Percentiles rank a stretch among this genome's conserved stretches.
Conservation (phyloP, 345 rosid genomes). For the Citrus maxima region DNA sequence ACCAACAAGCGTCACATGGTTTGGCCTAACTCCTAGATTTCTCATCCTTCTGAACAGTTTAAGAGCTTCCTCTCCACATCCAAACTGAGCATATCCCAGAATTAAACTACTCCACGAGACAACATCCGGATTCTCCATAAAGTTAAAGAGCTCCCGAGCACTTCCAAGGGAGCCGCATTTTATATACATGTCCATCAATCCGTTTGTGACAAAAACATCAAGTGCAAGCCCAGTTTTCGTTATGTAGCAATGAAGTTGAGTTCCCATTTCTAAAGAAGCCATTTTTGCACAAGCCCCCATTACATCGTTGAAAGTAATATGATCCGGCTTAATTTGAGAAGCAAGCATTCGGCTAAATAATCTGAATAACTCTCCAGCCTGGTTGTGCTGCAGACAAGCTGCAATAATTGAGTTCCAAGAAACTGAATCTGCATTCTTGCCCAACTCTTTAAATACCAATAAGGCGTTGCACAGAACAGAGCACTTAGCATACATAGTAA, state of each 20-base stretch:
- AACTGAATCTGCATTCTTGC: slow-evolving; percentile 40
- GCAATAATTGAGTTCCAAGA: slow-evolving; percentile 57
- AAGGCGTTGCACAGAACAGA: slow-evolving; percentile 28
- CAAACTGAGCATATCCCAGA: slow-evolving; percentile 76
- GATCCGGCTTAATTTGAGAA: slow-evolving; percentile 50
- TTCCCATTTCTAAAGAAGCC: slow-evolving; percentile 63
- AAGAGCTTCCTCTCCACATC: slow-evolving; percentile 69
- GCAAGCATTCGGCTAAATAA: slow-evolving; percentile 50
- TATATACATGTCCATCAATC: slow-evolving; percentile 67
- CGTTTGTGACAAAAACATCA: slow-evolving; percentile 47
- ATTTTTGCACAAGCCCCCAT: slow-evolving; percentile 63
- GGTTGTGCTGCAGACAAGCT: slow-evolving; percentile 56
- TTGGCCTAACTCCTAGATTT: slow-evolving; percentile 42
- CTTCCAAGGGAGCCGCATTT: slow-evolving; percentile 63
- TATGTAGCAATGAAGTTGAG: slow-evolving; percentile 53
- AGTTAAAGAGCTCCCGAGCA: slow-evolving; percentile 48
- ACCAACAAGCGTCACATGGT: slow-evolving; percentile 57
- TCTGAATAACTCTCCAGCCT: slow-evolving; percentile 48
- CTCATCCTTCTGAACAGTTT: slow-evolving; percentile 53
- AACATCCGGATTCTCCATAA: slow-evolving; percentile 50
- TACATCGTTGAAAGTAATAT: slow-evolving; percentile 43
- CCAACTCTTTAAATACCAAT: slow-evolving; percentile 53
- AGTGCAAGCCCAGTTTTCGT: slow-evolving; percentile 47
- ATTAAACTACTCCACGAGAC: slow-evolving; percentile 75
- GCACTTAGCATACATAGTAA: slow-evolving; percentile 53